Evolutionary conservation across 2,329 filamentous ascomycete species (phyloP).

Genomic region (Phaeophleospora eucalypticola): DNA sequence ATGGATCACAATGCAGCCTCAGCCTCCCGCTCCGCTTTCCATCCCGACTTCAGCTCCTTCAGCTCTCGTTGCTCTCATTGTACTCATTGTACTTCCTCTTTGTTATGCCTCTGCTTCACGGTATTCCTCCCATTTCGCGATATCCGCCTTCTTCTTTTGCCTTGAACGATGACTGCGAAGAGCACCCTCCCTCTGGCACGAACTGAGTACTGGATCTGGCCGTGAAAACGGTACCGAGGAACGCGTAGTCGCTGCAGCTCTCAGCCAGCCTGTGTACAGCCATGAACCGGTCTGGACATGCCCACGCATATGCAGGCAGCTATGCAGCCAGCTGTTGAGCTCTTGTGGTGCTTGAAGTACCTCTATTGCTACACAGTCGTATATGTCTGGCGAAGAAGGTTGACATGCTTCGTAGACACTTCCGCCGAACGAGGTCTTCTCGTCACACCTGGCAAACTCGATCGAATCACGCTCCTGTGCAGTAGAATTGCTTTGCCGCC

Average conservation of each 20-base stretch:
- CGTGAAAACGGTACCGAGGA: background rate
- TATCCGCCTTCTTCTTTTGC: background rate
- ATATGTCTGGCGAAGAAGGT: background rate
- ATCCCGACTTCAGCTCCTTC: background rate
- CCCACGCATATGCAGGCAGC: background rate
- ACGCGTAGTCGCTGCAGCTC: background rate
- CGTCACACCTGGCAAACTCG: too few relatives aligned
- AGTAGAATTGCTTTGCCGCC: too few relatives aligned
- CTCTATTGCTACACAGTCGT: background rate
- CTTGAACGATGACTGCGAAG: too few relatives aligned
- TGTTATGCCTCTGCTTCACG: background rate
- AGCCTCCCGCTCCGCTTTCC: background rate
- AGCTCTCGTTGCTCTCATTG: background rate
- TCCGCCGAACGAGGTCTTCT: too few relatives aligned
- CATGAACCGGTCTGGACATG: background rate
- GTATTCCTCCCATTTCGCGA: background rate
- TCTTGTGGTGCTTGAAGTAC: background rate
- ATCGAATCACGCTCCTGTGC: too few relatives aligned
- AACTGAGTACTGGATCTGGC: background rate
- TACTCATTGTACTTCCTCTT: background rate
- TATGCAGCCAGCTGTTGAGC: too few relatives aligned
- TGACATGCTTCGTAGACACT: too few relatives aligned
- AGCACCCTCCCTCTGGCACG: too few relatives aligned
- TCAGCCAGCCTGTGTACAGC: background rate
- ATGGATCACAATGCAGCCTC: background rate